Percentiles rank a stretch among this genome's conserved stretches.
These are phyloP conservation scores for Corniculantispora saksenae DNA, from an alignment of 2,329 filamentous ascomycete species.

Conservation along the genomic window DNA sequence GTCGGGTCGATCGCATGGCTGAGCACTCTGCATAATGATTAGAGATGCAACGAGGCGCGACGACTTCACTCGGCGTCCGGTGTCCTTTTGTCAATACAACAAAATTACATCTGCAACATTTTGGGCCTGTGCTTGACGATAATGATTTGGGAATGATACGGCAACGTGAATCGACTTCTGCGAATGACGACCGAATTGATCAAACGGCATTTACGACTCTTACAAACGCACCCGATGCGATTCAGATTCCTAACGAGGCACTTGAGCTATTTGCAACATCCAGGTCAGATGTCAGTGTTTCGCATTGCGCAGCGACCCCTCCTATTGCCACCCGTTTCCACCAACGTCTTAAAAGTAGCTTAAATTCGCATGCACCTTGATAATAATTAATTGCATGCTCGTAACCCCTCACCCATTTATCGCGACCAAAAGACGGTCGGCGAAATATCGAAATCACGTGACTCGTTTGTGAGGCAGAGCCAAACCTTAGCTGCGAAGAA, in stretches of 20 bases:
- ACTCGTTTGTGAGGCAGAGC: neutral
- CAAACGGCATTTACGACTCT: too few relatives aligned
- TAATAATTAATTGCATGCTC: too few relatives aligned
- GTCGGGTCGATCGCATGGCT: conserved; percentile 39
- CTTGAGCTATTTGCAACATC: too few relatives aligned
- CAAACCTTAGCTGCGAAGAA: conserved; percentile 6
- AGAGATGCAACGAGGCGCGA: conserved; percentile 40
- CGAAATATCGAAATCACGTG: conserved; percentile 1
- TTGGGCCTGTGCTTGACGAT: neutral
- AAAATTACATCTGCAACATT: conserved; percentile 34
- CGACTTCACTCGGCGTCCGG: conserved; percentile 42
- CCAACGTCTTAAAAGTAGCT: too few relatives aligned
- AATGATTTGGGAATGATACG: neutral
- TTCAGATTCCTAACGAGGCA: too few relatives aligned
- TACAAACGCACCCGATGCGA: too few relatives aligned
- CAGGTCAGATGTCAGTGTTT: too few relatives aligned
- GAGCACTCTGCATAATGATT: conserved; percentile 32
- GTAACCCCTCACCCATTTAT: too few relatives aligned
- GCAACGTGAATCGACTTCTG: neutral
- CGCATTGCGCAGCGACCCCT: too few relatives aligned
- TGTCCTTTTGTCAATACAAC: conserved; percentile 45
- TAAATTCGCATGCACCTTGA: too few relatives aligned
- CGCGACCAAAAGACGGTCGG: neutral
- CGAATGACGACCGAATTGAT: neutral
- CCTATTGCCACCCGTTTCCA: too few relatives aligned